phyloP scores from a whole-genome alignment of 2,329 filamentous ascomycete species.

The Epichloe sylvatica region DNA sequence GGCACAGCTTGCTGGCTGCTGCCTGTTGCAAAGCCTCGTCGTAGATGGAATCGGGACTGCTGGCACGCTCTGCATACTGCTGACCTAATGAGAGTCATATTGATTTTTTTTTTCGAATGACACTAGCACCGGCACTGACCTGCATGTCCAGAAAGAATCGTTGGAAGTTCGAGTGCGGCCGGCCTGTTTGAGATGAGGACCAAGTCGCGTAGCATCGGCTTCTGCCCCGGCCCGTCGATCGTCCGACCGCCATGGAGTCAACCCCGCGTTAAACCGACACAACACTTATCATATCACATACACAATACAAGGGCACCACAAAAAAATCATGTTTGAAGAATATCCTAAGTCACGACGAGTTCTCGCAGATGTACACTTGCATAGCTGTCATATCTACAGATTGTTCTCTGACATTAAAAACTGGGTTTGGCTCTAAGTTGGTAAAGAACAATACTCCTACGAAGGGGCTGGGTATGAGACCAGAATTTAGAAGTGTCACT shows the following conservation, averaged over 20 bases:
- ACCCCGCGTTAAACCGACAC: background rate
- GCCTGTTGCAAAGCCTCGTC: slow-evolving; percentile 28
- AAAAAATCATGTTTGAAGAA: background rate
- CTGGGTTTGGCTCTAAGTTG: slow-evolving; percentile 21
- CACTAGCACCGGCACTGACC: background rate
- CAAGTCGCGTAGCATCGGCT: slow-evolving; percentile 19
- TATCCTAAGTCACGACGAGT: background rate
- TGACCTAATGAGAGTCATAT: slow-evolving; percentile 24
- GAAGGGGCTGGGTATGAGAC: slow-evolving; percentile 13
- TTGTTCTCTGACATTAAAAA: slow-evolving; percentile 23
- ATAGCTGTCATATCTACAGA: slow-evolving; percentile 15
- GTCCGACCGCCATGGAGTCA: slow-evolving; percentile 2
- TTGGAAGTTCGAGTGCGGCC: background rate
- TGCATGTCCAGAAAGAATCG: background rate
- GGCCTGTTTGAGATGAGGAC: background rate
- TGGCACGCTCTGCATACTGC: slow-evolving; percentile 26
- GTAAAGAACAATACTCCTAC: slow-evolving; percentile 26
- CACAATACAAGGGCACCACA: background rate
- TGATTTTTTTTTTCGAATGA: background rate
- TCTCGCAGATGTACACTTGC: background rate
- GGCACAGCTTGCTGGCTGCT: slow-evolving; percentile 14
- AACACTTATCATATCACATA: background rate
- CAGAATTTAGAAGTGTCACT: slow-evolving; percentile 10
- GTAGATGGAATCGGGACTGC: slow-evolving; percentile 17
- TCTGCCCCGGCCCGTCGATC: slow-evolving; percentile 8